Evolutionary conservation across 768 basidiomycete species (phyloP), one percentile per base, ranked within the genome.

Genomic region (Inosperma sp.): DNA sequence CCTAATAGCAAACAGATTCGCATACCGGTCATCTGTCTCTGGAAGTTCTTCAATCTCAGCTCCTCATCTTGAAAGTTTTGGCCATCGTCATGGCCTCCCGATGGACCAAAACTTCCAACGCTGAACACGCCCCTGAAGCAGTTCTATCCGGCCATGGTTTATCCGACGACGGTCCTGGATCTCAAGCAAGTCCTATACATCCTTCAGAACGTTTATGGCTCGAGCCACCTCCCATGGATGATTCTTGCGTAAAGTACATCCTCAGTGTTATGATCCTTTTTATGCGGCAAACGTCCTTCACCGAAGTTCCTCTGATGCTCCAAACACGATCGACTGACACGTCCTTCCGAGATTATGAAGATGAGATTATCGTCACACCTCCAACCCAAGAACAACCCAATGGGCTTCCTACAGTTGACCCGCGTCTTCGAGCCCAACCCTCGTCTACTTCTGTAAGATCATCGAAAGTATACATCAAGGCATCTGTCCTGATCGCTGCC

Each of bases 261-360:
- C 71, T 93, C 47, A 84, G 82, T 63, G 84, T 93, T 36, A 83
- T 93, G 80, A 78, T 89, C 14, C 68, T 85, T n/a, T 89, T 88
- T 64, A 76, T 92, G 29, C 80, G 88, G 14, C 84, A 89, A 62
- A 84, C 86, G 0, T 72, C 81, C 1, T 70, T 77, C 27, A 66
- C 74, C 17, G 82, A 86, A 14, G 67, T 70, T 26, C 81, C 81
- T 14, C 61, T 73, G 16, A 70, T 79, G 61, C 76, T 81, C 16
- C 79, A 80, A 17, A 82, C 76, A 56, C 73, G 79, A 26, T 81
- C 77, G 17, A 79, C 83, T 31, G 75, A 75, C 52, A 77, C 84
- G 41, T 74, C 82, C 1, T 85, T 88, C 60, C 80, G 84, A 30
- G 87, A 88, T 63, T 87, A 82, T 58, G 84, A 88, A 56, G 77